These are phyloP conservation scores for Xylogone sp. DNA, from an alignment of 2,329 filamentous ascomycete genomes.

Conservation along the genomic window DNA sequence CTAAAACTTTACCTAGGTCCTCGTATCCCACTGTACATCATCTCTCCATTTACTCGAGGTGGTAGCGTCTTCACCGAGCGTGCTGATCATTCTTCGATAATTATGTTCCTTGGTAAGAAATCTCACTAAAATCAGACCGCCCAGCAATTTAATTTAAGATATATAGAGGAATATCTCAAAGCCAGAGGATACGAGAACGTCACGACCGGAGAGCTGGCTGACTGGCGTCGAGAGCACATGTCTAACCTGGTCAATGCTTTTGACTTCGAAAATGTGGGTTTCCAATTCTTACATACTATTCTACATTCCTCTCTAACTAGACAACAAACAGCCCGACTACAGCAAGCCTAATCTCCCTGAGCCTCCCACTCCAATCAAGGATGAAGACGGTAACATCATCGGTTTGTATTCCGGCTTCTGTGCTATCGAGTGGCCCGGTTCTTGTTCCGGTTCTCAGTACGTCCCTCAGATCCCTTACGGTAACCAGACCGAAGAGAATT, in stretches of 20 bases:
- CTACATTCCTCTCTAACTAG: neutral
- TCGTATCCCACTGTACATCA: slow-evolving; percentile 50
- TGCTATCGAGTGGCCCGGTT: slow-evolving; percentile 32
- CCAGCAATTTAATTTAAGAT: slow-evolving; percentile 1
- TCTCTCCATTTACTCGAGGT: slow-evolving; percentile 52
- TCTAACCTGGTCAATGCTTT: slow-evolving; percentile 42
- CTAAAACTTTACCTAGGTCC: slow-evolving; percentile 16
- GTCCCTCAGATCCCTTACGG: slow-evolving; percentile 41
- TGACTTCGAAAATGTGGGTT: slow-evolving; percentile 29
- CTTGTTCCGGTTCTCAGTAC: slow-evolving; percentile 24
- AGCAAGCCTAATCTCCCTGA: slow-evolving; percentile 41
- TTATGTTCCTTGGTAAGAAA: slow-evolving; percentile 49
- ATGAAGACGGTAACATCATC: slow-evolving; percentile 31
- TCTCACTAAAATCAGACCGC: slow-evolving; percentile 27
- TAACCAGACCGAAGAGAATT: slow-evolving; percentile 29
- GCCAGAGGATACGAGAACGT: slow-evolving; percentile 29
- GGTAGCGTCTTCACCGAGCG: slow-evolving; percentile 51
- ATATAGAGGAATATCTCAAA: slow-evolving; percentile 8
- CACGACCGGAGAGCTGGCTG: slow-evolving; percentile 35
- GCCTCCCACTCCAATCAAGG: slow-evolving; percentile 36
- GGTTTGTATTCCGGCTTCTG: slow-evolving; percentile 9
- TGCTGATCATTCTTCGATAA: slow-evolving; percentile 51
- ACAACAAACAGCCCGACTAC: slow-evolving; percentile 35
- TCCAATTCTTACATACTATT: neutral
- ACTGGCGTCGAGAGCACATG: slow-evolving; percentile 43